These are phyloP conservation scores for Candida dendrica DNA, from an alignment of 805 yeast genomes.

Conservation along the genomic window DNA sequence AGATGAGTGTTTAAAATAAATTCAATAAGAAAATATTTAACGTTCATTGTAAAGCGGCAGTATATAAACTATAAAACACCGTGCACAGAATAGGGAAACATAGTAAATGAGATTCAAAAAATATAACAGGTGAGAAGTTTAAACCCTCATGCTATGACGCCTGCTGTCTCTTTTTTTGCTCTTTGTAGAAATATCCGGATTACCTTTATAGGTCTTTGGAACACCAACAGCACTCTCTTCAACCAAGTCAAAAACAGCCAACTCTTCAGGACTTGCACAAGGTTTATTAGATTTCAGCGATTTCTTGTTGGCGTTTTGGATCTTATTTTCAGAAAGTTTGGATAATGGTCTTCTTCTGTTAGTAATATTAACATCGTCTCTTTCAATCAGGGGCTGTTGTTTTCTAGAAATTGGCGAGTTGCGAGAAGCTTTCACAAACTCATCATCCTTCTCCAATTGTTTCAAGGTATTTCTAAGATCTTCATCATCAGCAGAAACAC, in stretches of 20 bases:
- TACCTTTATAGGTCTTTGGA: constrained; percentile 20
- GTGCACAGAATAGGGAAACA: not conserved
- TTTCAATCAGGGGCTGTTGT: constrained; percentile 9
- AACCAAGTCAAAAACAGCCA: constrained; percentile 22
- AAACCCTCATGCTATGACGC: constrained; percentile 19
- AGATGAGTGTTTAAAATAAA: constrained; percentile 76
- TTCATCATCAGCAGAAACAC: not conserved
- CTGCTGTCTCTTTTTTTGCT: constrained; percentile 12
- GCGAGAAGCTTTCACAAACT: constrained; percentile 5
- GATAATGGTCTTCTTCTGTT: constrained; percentile 21
- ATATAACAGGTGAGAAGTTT: not conserved
- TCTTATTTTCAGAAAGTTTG: constrained; percentile 11
- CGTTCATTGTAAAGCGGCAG: not conserved
- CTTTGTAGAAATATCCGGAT: constrained; percentile 13
- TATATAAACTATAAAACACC: no score
- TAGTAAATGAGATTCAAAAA: no score
- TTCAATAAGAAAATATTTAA: not conserved
- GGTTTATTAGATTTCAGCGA: constrained; percentile 3
- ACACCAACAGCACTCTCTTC: constrained; percentile 21
- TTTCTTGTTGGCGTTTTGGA: constrained; percentile 5
- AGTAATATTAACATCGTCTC: constrained; percentile 17
- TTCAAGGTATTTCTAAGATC: not conserved
- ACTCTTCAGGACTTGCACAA: constrained; percentile 11
- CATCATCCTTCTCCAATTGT: constrained; percentile 1
- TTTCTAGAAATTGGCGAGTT: constrained; percentile 7